Evolutionary conservation across 2,329 filamentous ascomycete genomes (phyloP).

Genomic region (Bisporella sp.): DNA sequence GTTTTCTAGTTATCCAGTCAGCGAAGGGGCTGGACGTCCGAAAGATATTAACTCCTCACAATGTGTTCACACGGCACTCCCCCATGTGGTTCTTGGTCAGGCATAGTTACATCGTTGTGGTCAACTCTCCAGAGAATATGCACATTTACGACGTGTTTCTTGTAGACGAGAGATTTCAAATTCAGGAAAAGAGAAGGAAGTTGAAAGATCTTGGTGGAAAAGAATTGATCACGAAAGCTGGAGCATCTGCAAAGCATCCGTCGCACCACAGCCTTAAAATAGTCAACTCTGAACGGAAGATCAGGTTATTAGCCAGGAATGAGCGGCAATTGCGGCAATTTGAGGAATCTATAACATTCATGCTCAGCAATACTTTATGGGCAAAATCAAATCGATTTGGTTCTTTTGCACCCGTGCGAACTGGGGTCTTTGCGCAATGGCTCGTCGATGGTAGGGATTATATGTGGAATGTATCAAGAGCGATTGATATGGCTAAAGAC

Average conservation of each 20-base stretch:
- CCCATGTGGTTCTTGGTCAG: slow-evolving; percentile 98
- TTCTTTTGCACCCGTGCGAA: slow-evolving; percentile 87
- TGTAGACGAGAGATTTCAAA: slow-evolving; percentile 81
- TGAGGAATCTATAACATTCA: slow-evolving; percentile 83
- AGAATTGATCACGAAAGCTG: slow-evolving; percentile 44
- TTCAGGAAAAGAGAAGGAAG: slow-evolving; percentile 65
- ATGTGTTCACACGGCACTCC: slow-evolving; percentile 74
- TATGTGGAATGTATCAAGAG: slow-evolving; percentile 98
- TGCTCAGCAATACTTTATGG: slow-evolving; percentile 80
- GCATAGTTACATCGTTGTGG: slow-evolving; percentile 94
- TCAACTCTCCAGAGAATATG: slow-evolving; percentile 98
- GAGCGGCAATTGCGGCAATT: slow-evolving; percentile 88
- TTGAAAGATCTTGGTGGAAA: slow-evolving; percentile 47
- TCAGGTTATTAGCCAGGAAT: slow-evolving; percentile 86
- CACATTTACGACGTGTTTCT: slow-evolving; percentile 98
- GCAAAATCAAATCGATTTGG: slow-evolving; percentile 77
- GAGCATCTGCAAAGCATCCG: slow-evolving; percentile 30
- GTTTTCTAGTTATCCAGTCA: slow-evolving; percentile 85
- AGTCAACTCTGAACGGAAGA: slow-evolving; percentile 85
- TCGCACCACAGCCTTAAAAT: slow-evolving; percentile 77
- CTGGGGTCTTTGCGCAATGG: slow-evolving; percentile 88
- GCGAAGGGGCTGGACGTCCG: slow-evolving; percentile 84
- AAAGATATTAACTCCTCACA: slow-evolving; percentile 68
- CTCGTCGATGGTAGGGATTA: slow-evolving; percentile 94
- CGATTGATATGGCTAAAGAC: slow-evolving; percentile 94